phyloP scores from a whole-genome alignment of 495 filamentous ascomycete genomes.

The Penicillium psychrofluorescens region DNA sequence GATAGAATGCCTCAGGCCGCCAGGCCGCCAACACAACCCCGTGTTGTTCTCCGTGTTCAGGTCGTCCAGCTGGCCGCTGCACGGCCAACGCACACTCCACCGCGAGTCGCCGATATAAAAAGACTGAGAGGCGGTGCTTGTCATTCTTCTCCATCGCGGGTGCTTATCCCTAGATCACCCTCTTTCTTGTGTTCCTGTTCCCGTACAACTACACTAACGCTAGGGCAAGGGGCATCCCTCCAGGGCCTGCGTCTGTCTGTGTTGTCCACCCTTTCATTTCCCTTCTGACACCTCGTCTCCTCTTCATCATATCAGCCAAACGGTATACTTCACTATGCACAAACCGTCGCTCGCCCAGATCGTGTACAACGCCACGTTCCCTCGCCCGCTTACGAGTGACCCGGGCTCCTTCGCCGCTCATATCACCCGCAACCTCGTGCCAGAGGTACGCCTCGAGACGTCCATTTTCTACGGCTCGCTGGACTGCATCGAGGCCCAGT shows the following conservation, averaged over 20 bases:
- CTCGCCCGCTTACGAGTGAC: conserved; percentile 47
- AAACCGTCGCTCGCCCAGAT: conserved; percentile 48
- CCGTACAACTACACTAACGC: too few species aligned
- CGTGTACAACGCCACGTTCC: conserved; percentile 52
- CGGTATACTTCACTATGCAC: conserved; percentile 41
- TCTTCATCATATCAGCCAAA: not conserved
- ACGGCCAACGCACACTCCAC: too few species aligned
- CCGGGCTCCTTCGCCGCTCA: conserved; percentile 52
- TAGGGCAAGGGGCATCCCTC: too few species aligned
- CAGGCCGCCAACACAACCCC: too few species aligned
- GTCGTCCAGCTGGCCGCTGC: too few species aligned
- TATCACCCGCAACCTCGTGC: conserved; percentile 64
- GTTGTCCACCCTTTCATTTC: not conserved
- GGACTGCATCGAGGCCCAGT: conserved; percentile 80
- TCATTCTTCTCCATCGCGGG: too few species aligned
- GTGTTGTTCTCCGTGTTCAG: too few species aligned
- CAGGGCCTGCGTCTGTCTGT: not conserved
- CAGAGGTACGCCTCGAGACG: conserved; percentile 81
- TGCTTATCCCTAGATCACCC: too few species aligned
- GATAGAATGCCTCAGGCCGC: too few species aligned
- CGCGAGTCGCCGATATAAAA: too few species aligned
- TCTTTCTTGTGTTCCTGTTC: too few species aligned
- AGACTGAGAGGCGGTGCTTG: too few species aligned
- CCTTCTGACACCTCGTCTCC: not conserved
- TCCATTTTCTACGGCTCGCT: conserved; percentile 79